Evolutionary conservation across 2,329 filamentous ascomycete species (phyloP), one percentile per base, ranked within the genome.

Genomic region (Rhinocladiella similis): DNA sequence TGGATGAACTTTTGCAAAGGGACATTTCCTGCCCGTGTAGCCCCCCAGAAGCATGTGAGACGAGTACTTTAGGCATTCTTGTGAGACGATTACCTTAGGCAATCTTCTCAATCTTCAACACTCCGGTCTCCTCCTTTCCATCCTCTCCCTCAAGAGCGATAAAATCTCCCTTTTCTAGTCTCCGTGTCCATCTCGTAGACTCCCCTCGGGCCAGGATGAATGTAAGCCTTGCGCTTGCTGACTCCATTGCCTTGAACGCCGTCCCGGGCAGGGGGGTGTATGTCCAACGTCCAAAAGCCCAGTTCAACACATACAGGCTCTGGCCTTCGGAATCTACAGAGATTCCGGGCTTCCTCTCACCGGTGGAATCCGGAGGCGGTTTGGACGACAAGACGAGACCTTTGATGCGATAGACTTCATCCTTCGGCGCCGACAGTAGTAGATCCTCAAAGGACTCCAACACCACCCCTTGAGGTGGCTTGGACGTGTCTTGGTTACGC

Each of bases 341-440:
- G 1, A 66, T 60, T 5, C 67, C 63, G 12, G 69, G 64, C 16
- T 65, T 68, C 1, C 64, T 57, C 13, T 75, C 74, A 14, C 79
- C 76, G 10, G 74, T 80, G 3, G 80, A 78, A 47, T 75, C 74
- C 1, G 77, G 77, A 0, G 76, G 74, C 0, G 71, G 74, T 1
- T 73, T 68, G 59, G 60, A 73, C 42, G 71, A 67, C 3, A 73
- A 69, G 6, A 87, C 62, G 3, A 87, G 77, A 0, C 83, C 90
- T 73, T 99, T 99, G 71, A 99, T 97, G 54, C 94, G 85, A 75
- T 97, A 99, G 9, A 96, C 85, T 69, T 97, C 92, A 63, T 99
- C 94, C 70, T 95, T 96, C 1, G 91, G 89, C 0, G 93, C 89
- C 0, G 83, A 74, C 29, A 97, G 80, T 1, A 97, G 77, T 22